phyloP scores from a whole-genome alignment of 768 basidiomycete genomes.

The Cystobasidium tubakii region DNA sequence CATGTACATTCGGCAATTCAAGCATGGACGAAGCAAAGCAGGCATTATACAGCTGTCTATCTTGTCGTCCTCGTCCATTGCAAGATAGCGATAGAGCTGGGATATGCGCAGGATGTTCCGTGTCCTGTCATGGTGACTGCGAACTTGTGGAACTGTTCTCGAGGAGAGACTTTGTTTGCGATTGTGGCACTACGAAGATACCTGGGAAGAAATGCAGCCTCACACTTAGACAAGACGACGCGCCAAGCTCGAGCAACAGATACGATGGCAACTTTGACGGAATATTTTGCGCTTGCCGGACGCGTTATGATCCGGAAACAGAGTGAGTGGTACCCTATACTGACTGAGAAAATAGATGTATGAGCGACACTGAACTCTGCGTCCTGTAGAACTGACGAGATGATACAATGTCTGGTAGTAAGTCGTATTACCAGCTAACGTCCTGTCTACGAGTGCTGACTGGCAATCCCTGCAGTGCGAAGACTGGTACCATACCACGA shows the following conservation, averaged over 20 bases:
- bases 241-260: slow-evolving; percentile 33
- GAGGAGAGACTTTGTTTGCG: slow-evolving; percentile 45
- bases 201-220: slow-evolving; percentile 35
- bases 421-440: background rate
- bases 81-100: slow-evolving; percentile 1
- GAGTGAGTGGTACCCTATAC: slow-evolving; percentile 30
- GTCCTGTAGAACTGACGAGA: slow-evolving; percentile 28
- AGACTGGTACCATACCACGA: slow-evolving; percentile 44
- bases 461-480: slow-evolving; percentile 43
- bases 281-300: slow-evolving; percentile 44
- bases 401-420: slow-evolving; percentile 34
- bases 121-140: slow-evolving; percentile 44
- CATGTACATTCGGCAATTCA: slow-evolving; percentile 40
- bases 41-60: slow-evolving; percentile 41
- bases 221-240: slow-evolving; percentile 35
- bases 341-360: background rate
- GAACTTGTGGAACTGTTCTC: slow-evolving; percentile 47
- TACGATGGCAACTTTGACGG: slow-evolving; percentile 44
- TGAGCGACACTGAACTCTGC: background rate
- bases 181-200: slow-evolving; percentile 43
- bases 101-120: slow-evolving; percentile 42
- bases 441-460: too few relatives aligned
- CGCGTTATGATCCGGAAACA: slow-evolving; percentile 43
- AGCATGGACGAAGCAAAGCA: slow-evolving; percentile 39
- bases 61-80: slow-evolving; percentile 36